phyloP scores from a whole-genome alignment of 73 alveolate genomes.

The Tetrahymena borealis region DNA sequence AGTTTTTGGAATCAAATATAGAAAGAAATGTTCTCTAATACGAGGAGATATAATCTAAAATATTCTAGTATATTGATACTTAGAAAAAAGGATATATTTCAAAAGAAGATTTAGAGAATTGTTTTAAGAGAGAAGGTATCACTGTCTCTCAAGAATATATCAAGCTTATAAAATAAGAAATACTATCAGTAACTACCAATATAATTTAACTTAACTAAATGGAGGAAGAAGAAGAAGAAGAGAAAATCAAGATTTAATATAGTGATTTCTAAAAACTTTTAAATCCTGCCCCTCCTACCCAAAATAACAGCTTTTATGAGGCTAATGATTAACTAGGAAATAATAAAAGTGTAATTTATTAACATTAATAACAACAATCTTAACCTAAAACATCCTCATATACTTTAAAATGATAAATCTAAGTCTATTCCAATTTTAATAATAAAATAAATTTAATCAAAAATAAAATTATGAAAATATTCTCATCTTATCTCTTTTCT shows the following conservation, averaged over 20 bases:
- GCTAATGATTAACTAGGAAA: background rate
- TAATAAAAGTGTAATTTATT: background rate
- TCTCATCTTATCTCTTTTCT: too few relatives aligned
- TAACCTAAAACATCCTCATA: too few relatives aligned
- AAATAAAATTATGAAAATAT: too few relatives aligned
- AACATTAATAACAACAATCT: background rate
- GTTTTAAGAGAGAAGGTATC: background rate
- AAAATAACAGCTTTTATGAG: background rate
- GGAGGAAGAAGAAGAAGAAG: background rate
- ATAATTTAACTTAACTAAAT: background rate
- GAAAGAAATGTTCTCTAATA: background rate
- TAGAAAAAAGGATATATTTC: background rate
- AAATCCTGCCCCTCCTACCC: background rate
- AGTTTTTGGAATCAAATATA: background rate
- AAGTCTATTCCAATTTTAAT: too few relatives aligned
- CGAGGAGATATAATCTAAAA: background rate
- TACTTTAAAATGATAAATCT: too few relatives aligned
- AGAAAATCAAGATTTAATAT: background rate
- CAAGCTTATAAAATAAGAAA: background rate
- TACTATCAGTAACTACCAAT: background rate
- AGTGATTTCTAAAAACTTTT: background rate
- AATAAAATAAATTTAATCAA: too few relatives aligned
- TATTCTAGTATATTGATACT: background rate
- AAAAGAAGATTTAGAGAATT: background rate
- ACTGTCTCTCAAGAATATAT: background rate